Base-by-base conservation (phyloP, 78 protist species). In the Cavenderia fasciculata region DNA sequence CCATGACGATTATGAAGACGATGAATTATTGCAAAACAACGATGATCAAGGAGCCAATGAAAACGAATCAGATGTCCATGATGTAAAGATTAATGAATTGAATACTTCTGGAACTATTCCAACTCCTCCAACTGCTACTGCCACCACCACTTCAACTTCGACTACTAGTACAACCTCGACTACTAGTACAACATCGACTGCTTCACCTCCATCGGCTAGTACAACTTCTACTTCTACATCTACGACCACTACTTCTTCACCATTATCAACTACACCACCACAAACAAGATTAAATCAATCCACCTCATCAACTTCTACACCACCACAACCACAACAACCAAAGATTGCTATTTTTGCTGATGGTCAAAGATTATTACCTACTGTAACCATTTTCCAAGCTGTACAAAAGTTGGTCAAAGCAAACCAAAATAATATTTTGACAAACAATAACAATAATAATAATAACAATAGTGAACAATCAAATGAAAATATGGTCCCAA, bases 31-130 rank as follows among this genome's bases (percentile, higher is more conserved):
- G 18, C 56, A 56, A 59, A 69, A 71, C 31, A 51, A 56, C 21
- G 76, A 86, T 25, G 76, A 86, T 10, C 25, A 34, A 36, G n/a
- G n/a, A n/a, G 36, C n/a, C 2, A 65, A 51, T 43, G 86, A 86
- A 71, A 38, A 33, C 5, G 92, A 75, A 33, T 33, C 84, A 3
- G 87, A 86, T 1, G 87, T 86, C 7, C 92, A 86, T 66, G 90
- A 82, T 68, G 90, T 82, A 52, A 82, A 82, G 36, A 12, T 74
- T 2, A 74, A 59, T 59, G 85, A 74, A 1, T 29, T 57, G 11
- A 68, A 76, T 12, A 43, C 47, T 29, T 63, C 78, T 41, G 69
- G 69, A 38, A 62, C n/a, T 33, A 23, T 47, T 40, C 52, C 70
- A 59, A 4, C 72, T 11, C 72, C 72, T 40, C 12, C 72, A 16